A percentile compares a stretch with the other conserved stretches of the same genome.
phyloP scores from a whole-genome alignment of 2,329 filamentous ascomycete species.

The Colletotrichum musicola region DNA sequence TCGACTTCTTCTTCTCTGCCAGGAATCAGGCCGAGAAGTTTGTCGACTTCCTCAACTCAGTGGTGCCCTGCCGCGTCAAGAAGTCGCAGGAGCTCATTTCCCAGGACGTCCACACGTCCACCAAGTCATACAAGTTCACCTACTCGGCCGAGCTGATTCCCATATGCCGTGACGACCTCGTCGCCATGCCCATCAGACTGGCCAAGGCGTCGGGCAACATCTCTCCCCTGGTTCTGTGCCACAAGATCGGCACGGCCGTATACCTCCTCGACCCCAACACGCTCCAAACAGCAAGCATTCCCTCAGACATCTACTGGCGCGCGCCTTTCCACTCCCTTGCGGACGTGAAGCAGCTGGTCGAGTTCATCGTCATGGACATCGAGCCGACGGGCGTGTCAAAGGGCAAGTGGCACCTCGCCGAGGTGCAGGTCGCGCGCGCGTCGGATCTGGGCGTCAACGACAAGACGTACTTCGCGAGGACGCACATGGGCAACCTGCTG shows the following conservation, averaged over 20 bases:
- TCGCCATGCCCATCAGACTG: constrained; percentile 90
- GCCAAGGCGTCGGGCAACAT: constrained; percentile 92
- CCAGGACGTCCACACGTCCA: constrained; percentile 89
- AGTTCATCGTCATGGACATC: constrained; percentile 96
- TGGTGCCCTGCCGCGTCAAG: constrained; percentile 82
- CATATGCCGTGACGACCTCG: constrained; percentile 96
- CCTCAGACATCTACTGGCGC: constrained; percentile 88
- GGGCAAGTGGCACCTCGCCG: constrained; percentile 86
- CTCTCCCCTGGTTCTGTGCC: constrained; percentile 85
- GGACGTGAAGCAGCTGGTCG: constrained; percentile 85
- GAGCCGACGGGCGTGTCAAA: constrained; percentile 81
- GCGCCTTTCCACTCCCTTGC: constrained; percentile 86
- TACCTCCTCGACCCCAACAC: constrained; percentile 92
- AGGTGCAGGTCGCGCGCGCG: constrained; percentile 88
- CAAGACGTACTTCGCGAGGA: constrained; percentile 88
- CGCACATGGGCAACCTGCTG: constrained; percentile 87
- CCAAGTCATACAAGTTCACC: constrained; percentile 94
- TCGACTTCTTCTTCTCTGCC: constrained; percentile 94
- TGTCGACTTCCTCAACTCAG: constrained; percentile 88
- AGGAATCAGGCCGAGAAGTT: constrained; percentile 94
- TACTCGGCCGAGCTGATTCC: constrained; percentile 91
- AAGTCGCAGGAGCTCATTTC: constrained; percentile 89
- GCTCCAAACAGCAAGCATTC: constrained; percentile 89
- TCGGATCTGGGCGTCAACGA: constrained; percentile 90
- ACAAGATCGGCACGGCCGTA: constrained; percentile 85